Evolutionary conservation across 305 asterid species (phyloP).

Genomic region (Solanum hybrid): DNA sequence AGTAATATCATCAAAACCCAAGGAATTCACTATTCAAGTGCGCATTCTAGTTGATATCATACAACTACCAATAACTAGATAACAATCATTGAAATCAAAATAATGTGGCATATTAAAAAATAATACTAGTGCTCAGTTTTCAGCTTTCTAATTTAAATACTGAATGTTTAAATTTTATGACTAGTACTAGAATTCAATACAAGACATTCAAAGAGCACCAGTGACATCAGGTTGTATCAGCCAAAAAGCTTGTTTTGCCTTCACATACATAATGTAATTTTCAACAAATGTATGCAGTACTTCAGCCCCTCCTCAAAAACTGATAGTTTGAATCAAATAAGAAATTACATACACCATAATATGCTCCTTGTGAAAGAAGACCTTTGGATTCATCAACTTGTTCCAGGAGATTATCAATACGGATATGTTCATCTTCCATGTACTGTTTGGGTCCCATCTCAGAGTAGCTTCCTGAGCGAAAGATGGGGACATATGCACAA

Average conservation of each 20-base stretch:
- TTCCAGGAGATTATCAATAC: slow-evolving; percentile 66
- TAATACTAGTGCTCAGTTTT: not conserved
- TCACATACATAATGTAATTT: not conserved
- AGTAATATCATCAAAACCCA: not conserved
- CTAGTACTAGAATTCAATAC: not conserved
- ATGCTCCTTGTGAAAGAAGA: slow-evolving; percentile 63
- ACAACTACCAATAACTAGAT: not conserved
- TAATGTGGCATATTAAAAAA: not conserved
- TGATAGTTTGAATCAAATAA: not conserved
- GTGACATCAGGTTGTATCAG: not conserved
- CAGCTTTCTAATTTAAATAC: not conserved
- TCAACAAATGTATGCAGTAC: not conserved
- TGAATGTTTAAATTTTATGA: not conserved
- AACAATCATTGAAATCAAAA: not conserved
- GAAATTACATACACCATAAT: slow-evolving; percentile 63
- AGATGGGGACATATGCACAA: slow-evolving; percentile 46
- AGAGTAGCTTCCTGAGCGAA: slow-evolving; percentile 87
- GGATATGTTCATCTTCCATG: slow-evolving; percentile 88
- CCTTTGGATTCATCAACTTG: slow-evolving; percentile 37
- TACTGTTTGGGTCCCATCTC: slow-evolving; percentile 85
- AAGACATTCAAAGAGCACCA: not conserved
- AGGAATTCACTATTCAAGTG: not conserved
- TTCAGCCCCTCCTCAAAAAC: not conserved
- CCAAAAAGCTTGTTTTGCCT: not conserved
- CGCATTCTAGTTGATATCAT: not conserved